Evolutionary conservation across 2,329 filamentous ascomycete species (phyloP), one percentile per base, ranked within the genome.

Genomic region (Tolypocladium ovalisporum): DNA sequence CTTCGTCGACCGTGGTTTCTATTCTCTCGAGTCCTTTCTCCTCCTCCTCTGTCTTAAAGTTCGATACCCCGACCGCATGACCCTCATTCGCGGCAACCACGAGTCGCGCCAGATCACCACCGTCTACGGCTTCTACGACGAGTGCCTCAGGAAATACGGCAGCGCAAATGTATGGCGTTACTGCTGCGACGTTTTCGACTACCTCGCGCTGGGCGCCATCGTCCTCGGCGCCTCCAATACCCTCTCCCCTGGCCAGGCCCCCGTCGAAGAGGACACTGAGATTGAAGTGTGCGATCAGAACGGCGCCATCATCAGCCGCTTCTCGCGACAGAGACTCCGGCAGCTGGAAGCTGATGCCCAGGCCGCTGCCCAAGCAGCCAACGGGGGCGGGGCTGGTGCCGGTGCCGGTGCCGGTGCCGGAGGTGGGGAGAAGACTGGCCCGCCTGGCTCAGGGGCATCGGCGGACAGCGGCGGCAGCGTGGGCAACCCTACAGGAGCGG

Each of bases 111-210:
- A 97, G 72, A 97, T 97, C 63, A 97, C 93, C 27, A 96, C 90
- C 6, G 93, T 97, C 17, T 97, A 97, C 71, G 93, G 93, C 61
- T 97, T 97, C 76, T 97, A 97, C 76, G 93, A 97, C 68, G 93
- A 97, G 75, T 97, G 93, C 68, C 79, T 97, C 62, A 82, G 93
- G 56, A 97, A 97, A 75, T 97, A 97, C 68, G 93, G 93, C 60
- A 96, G 88, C 68, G 92, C 93, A 40, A 97, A 97, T 66, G 93
- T 97, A 1, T 97, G 93, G 93, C 83, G 90, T 56, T 93, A 97
- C 70, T 99, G 92, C 76, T 97, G 92, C 74, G 94, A 99, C 67
- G 89, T 97, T 4, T 99, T 99, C 70, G 93, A 99, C 75, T 97
- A 97, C 71, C 84, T 99, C 27, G 90, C 92, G 6, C 83, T 97